Conservation (phyloP, 305 asterid genomes). For the Fraxinus floribunda region DNA sequence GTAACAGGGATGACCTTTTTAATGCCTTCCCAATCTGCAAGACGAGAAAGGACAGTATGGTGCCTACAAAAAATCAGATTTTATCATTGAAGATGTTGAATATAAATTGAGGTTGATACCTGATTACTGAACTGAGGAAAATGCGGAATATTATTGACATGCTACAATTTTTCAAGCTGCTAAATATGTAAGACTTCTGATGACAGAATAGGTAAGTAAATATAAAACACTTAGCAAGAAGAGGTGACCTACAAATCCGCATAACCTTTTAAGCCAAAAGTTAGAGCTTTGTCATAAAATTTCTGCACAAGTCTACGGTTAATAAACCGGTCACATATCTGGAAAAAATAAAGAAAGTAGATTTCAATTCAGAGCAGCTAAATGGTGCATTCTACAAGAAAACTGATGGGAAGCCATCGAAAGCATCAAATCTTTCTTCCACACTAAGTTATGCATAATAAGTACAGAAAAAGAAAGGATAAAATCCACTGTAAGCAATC, state of each 20-base stretch:
- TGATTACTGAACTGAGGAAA: not conserved
- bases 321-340: conserved; percentile 84
- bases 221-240: conserved; percentile 11
- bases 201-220: conserved; percentile 1
- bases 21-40: conserved; percentile 94
- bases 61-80: conserved; percentile 55
- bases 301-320: conserved; percentile 64
- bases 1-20: conserved; percentile 50
- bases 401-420: not conserved
- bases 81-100: not conserved
- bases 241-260: conserved; percentile 59
- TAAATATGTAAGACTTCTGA: not conserved
- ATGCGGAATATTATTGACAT: not conserved
- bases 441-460: not conserved
- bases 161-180: not conserved
- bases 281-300: conserved; percentile 63
- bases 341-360: conserved; percentile 23
- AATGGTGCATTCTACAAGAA: not conserved
- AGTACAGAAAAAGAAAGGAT: not conserved
- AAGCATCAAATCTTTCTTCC: not conserved
- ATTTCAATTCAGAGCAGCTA: conserved; percentile 27
- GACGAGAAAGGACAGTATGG: conserved; percentile 68
- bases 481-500: not conserved
- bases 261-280: conserved; percentile 70
- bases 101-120: conserved; percentile 16